phyloP scores from a whole-genome alignment of 139 green algal genomes.

The Zygnema cylindricum region DNA sequence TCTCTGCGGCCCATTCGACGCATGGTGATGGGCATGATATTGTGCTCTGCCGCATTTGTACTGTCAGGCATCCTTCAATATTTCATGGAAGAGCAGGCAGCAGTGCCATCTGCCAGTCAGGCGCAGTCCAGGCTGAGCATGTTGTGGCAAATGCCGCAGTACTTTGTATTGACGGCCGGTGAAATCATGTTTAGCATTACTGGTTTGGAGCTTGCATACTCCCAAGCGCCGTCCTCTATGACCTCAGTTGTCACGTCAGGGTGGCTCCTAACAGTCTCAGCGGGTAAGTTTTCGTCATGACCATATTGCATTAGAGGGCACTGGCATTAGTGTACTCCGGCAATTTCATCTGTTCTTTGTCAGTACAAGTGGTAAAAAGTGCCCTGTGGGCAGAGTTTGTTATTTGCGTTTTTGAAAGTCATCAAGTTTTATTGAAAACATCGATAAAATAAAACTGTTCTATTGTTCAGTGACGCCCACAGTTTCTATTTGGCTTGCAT shows the following conservation, averaged over 20 bases:
- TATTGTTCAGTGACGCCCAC: no score
- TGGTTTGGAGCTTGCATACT: constrained; percentile 63
- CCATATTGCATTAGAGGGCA: no score
- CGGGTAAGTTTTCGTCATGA: no score
- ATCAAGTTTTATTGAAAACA: no score
- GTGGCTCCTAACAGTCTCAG: constrained; percentile 50
- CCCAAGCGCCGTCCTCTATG: constrained; percentile 60
- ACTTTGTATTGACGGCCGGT: constrained; percentile 57
- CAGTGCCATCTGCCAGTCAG: neutral
- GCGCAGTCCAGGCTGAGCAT: constrained; percentile 43
- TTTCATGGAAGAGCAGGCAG: constrained; percentile 5
- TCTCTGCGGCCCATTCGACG: constrained; percentile 41
- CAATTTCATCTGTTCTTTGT: no score
- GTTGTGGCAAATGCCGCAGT: constrained; percentile 64
- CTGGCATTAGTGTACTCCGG: no score
- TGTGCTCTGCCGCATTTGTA: constrained; percentile 56
- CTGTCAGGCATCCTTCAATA: constrained; percentile 58
- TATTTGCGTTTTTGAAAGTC: no score
- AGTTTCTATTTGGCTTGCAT: no score
- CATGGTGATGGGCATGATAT: constrained; percentile 59
- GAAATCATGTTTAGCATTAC: constrained; percentile 66
- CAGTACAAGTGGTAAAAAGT: no score
- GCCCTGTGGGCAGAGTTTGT: no score
- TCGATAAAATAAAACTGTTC: no score
- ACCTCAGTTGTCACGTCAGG: constrained; percentile 37